These are phyloP conservation scores for Solanum pinnatisectum DNA, from an alignment of 257 asterid genomes.

Conservation along the genomic window DNA sequence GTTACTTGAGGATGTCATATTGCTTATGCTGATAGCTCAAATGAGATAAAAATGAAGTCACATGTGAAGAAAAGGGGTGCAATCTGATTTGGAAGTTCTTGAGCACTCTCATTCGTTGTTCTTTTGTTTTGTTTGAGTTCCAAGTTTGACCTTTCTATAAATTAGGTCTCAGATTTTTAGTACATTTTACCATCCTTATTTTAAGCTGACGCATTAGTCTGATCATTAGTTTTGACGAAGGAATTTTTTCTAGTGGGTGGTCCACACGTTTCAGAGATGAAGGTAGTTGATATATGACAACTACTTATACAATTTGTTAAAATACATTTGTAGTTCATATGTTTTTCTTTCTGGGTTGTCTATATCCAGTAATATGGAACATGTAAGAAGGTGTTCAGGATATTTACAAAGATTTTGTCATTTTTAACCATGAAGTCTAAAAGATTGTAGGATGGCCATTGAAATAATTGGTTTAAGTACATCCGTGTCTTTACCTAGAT, in stretches of 20 bases:
- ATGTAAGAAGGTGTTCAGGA: background rate
- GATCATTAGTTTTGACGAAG: background rate
- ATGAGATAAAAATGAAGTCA: background rate
- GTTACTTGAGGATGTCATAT: background rate
- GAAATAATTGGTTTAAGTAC: background rate
- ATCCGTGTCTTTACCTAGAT: background rate
- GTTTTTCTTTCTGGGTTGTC: background rate
- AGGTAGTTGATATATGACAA: background rate
- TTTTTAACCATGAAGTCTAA: background rate
- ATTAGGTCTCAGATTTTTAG: background rate
- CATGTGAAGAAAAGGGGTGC: background rate
- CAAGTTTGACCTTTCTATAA: background rate
- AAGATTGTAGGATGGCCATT: background rate
- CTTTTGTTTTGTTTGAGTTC: background rate
- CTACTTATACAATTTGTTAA: background rate
- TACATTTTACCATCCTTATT: background rate
- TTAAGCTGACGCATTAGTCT: background rate
- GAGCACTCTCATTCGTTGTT: background rate
- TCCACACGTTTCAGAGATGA: background rate
- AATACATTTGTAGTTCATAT: background rate
- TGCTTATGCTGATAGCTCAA: background rate
- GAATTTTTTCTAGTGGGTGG: background rate
- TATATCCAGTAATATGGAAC: background rate
- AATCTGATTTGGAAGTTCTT: background rate
- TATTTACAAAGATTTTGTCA: background rate